These are phyloP conservation scores for Boechera divaricarpa DNA, from an alignment of 345 rosid species.

Conservation along the genomic window DNA sequence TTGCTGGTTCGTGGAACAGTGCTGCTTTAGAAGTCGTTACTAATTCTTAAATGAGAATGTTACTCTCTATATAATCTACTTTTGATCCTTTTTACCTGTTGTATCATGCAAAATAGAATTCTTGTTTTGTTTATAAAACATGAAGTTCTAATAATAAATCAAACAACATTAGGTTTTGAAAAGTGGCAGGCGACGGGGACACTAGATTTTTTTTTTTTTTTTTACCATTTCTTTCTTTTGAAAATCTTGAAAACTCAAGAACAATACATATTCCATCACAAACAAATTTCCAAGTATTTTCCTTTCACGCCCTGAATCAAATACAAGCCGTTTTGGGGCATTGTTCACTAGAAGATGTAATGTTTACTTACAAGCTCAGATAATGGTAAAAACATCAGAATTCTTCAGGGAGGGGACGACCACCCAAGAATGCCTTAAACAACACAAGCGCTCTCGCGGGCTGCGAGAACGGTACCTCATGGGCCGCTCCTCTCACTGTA, in stretches of 20 bases:
- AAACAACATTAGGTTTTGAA: too few relatives aligned
- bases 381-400: conserved; percentile 53
- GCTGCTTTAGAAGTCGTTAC: conserved; percentile 40
- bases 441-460: conserved; percentile 82
- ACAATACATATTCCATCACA: background rate
- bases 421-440: conserved; percentile 71
- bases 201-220: background rate
- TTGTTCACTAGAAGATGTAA: background rate
- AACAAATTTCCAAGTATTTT: background rate
- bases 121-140: background rate
- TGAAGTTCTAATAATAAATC: background rate
- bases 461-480: conserved; percentile 93
- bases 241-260: background rate
- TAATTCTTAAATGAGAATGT: background rate
- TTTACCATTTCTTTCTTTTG: background rate
- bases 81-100: conserved; percentile 10
- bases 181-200: background rate
- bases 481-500: conserved; percentile 91
- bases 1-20: conserved; percentile 39
- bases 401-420: conserved; percentile 66
- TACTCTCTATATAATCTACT: background rate
- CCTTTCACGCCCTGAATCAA: background rate
- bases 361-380: conserved; percentile 27
- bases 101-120: background rate
- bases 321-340: background rate